Evolutionary conservation across 2,329 filamentous ascomycete species (phyloP), one percentile per base, ranked within the genome.

Genomic region (Fusarium brachygibbosum): DNA sequence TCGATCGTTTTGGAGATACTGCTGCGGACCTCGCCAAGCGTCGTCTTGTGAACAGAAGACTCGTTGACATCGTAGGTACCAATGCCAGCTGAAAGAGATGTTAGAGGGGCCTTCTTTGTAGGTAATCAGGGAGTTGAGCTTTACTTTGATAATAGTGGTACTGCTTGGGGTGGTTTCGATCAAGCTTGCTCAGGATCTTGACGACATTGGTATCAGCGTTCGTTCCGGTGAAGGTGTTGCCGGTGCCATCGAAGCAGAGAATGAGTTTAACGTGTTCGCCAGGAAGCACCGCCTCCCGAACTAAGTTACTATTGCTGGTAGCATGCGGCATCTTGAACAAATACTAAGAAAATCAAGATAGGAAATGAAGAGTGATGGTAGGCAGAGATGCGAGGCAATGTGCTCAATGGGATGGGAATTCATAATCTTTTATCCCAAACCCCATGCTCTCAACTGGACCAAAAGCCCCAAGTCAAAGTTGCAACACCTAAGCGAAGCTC

Each of bases 201-300:
- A 87, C 81, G 1, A 87, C 83, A 52, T 87, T 87, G 17, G 84
- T 86, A 68, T 87, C 85, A 7, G 80, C 77, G 38, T 82, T 81
- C 29, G 81, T 79, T 2, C 82, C 82, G 3, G 72, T 82, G 62
- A 83, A 84, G 0, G 77, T 79, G 58, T 83, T 84, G 1, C 83
- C 83, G 0, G 83, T 85, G 12, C 83, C 83, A 51, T 85, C 83
- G 40, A 85, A 85, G 67, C 81, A 85, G 6, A 85, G 78, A 5
- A 85, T 74, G 5, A 85, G 77, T 58, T 83, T 83, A 2, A 23
- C 12, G 11, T 21, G 4, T 14, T 60, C 38, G 10, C 3, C 38
- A 4, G 19, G 9, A 9, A 13, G 12, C 4, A 37, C 14, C 1
- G 25, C 54, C 21, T 50, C n/a, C n/a, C n/a, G n/a, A n/a, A n/a